phyloP scores from a whole-genome alignment of 1,284 basidiomycete species.

The Pseudozyma sp. region DNA sequence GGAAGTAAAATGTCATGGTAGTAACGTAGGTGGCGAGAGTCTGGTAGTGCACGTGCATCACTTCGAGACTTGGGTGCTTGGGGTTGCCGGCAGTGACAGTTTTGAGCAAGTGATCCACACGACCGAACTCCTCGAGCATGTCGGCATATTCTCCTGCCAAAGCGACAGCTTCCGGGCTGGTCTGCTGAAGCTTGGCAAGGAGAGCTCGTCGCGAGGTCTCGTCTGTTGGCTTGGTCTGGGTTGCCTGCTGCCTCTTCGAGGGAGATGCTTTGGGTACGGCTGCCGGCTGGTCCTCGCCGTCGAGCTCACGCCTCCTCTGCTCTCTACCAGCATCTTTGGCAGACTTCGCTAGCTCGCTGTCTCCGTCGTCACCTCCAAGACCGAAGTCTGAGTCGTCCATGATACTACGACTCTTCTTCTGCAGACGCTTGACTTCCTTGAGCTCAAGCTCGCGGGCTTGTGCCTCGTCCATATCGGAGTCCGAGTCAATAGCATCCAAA shows the following conservation, averaged over 20 bases:
- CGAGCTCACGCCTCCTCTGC: constrained; percentile 55
- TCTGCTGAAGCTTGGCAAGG: constrained; percentile 81
- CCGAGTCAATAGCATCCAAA: constrained; percentile 62
- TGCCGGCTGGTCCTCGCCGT: constrained; percentile 20
- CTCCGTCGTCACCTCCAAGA: constrained; percentile 74
- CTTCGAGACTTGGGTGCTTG: constrained; percentile 71
- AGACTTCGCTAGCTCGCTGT: constrained; percentile 44
- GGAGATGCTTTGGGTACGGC: not conserved
- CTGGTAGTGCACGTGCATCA: constrained; percentile 70
- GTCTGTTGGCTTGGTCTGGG: constrained; percentile 3
- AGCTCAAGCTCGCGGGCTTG: constrained; percentile 77
- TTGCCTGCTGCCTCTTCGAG: constrained; percentile 1
- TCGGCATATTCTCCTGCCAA: constrained; percentile 73
- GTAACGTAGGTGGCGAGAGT: constrained; percentile 89
- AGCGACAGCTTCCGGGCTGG: constrained; percentile 79
- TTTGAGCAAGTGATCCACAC: constrained; percentile 74
- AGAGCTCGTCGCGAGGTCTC: constrained; percentile 69
- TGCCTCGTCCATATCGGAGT: constrained; percentile 70
- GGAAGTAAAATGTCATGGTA: constrained; percentile 90
- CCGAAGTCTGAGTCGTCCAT: constrained; percentile 87
- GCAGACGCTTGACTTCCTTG: constrained; percentile 84
- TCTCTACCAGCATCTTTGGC: constrained; percentile 57
- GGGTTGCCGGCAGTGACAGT: constrained; percentile 73
- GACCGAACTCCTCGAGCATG: constrained; percentile 73
- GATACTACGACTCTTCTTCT: constrained; percentile 79